These are phyloP conservation scores for Stachybotrys elegans DNA, from an alignment of 2,329 filamentous ascomycete species.

Conservation along the genomic window DNA sequence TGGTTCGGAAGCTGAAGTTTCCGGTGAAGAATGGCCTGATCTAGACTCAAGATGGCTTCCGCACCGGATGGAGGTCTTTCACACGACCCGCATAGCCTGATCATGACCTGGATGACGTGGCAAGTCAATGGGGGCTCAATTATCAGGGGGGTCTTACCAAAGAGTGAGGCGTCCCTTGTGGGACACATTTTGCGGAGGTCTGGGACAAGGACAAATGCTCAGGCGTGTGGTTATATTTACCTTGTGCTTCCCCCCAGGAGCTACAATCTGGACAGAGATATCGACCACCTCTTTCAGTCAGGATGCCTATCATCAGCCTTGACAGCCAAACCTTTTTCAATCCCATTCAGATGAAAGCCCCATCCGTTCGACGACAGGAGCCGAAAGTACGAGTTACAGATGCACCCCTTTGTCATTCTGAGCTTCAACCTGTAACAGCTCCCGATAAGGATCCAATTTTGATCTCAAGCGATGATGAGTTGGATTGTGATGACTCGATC, in stretches of 20 bases:
- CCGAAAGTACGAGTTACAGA: not conserved
- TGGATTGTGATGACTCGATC: not conserved
- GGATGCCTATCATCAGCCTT: not conserved
- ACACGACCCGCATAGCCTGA: not conserved
- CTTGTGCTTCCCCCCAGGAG: not conserved
- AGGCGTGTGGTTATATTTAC: not conserved
- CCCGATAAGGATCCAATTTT: not conserved
- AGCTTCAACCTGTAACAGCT: not conserved
- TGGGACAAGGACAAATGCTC: not conserved
- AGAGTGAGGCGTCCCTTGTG: not conserved
- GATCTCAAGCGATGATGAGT: not conserved
- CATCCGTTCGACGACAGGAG: not conserved
- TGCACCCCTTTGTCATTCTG: not conserved
- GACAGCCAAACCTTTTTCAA: not conserved
- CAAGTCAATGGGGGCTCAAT: not conserved
- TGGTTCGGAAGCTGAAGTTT: not conserved
- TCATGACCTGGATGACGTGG: not conserved
- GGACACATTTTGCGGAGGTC: not conserved
- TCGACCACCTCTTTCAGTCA: not conserved
- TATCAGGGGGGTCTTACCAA: not conserved
- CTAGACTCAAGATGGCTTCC: not conserved
- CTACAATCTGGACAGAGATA: not conserved
- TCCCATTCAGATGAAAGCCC: not conserved
- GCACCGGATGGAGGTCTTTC: not conserved
- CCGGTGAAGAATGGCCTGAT: not conserved